phyloP scores from a whole-genome alignment of 352 stramenopile species.

The Albugo candida region DNA sequence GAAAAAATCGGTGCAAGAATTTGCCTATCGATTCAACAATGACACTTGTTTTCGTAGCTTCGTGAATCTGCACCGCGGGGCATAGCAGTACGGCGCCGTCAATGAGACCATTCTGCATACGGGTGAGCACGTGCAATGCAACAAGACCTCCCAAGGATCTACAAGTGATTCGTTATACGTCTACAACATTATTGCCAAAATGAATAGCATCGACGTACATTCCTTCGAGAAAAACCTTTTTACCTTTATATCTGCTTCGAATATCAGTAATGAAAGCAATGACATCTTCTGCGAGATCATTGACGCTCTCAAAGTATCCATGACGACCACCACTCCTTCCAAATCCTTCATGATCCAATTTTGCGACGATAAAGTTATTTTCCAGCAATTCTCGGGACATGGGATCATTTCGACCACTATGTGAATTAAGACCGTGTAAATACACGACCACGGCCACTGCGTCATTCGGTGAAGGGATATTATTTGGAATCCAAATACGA shows the following conservation, averaged over 20 bases:
- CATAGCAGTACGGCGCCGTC: conserved; percentile 53
- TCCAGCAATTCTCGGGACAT: conserved; percentile 51
- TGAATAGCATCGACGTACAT: conserved; percentile 14
- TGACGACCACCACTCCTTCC: conserved; percentile 53
- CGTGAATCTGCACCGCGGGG: conserved; percentile 46
- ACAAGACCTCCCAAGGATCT: conserved; percentile 56
- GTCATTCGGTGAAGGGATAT: conserved; percentile 12
- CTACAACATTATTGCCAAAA: neutral
- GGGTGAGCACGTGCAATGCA: conserved; percentile 31
- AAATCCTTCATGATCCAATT: conserved; percentile 55
- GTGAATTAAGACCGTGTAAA: conserved; percentile 56
- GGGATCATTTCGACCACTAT: conserved; percentile 54
- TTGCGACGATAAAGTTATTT: conserved; percentile 39
- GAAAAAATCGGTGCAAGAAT: conserved; percentile 27
- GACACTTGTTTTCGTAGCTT: conserved; percentile 21
- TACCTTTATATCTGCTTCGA: conserved; percentile 32
- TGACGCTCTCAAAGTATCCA: conserved; percentile 46
- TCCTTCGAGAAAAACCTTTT: conserved; percentile 55
- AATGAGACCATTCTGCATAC: conserved; percentile 23
- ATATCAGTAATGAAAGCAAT: conserved; percentile 34
- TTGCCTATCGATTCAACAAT: conserved; percentile 26
- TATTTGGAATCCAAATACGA: conserved; percentile 37
- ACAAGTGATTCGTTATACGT: conserved; percentile 4
- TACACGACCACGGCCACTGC: conserved; percentile 40
- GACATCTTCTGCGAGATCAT: conserved; percentile 41